Evolutionary conservation across 306 rosid genomes (phyloP).

Genomic region (Elaeagnus macrophylla): DNA sequence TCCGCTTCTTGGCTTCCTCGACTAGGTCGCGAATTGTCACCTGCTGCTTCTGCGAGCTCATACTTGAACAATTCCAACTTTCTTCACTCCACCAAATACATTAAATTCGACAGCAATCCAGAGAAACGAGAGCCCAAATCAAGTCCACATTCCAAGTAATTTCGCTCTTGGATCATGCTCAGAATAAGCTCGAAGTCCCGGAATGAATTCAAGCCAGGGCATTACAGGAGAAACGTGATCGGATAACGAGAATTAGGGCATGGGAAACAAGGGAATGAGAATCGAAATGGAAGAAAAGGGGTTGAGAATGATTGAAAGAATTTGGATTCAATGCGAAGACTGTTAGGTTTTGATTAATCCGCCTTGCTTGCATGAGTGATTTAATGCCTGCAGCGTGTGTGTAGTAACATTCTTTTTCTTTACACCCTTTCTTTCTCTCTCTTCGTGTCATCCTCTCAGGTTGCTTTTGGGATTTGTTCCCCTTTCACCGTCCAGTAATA

Average conservation of each 20-base stretch:
- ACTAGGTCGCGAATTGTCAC: slow-evolving; percentile 75
- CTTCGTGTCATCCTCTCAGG: not conserved
- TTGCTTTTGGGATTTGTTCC: not conserved
- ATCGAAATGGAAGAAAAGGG: slow-evolving; percentile 1
- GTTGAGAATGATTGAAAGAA: slow-evolving; percentile 7
- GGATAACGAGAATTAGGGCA: not conserved
- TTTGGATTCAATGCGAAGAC: slow-evolving; percentile 29
- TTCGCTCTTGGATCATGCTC: slow-evolving; percentile 4
- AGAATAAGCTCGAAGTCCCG: slow-evolving; percentile 5
- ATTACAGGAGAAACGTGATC: slow-evolving; percentile 7
- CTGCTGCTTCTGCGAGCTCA: slow-evolving; percentile 52
- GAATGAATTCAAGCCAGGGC: slow-evolving; percentile 10
- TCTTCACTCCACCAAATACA: not conserved
- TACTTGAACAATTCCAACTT: slow-evolving; percentile 19
- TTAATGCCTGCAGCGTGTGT: not conserved
- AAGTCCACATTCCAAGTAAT: slow-evolving; percentile 5
- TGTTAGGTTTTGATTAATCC: slow-evolving; percentile 26
- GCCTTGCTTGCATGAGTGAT: slow-evolving; percentile 1
- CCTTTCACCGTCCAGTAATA: too few relatives aligned
- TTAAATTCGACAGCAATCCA: not conserved
- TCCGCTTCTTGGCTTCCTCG: slow-evolving; percentile 91
- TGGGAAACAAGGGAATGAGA: slow-evolving; percentile 5
- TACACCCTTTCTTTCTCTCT: slow-evolving; percentile 6
- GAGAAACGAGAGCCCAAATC: slow-evolving; percentile 14
- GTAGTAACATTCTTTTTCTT: slow-evolving; percentile 5